Percentiles rank a stretch among this genome's conserved stretches.
Conservation (phyloP, 768 basidiomycete genomes). For the Trametes cinnabarina region DNA sequence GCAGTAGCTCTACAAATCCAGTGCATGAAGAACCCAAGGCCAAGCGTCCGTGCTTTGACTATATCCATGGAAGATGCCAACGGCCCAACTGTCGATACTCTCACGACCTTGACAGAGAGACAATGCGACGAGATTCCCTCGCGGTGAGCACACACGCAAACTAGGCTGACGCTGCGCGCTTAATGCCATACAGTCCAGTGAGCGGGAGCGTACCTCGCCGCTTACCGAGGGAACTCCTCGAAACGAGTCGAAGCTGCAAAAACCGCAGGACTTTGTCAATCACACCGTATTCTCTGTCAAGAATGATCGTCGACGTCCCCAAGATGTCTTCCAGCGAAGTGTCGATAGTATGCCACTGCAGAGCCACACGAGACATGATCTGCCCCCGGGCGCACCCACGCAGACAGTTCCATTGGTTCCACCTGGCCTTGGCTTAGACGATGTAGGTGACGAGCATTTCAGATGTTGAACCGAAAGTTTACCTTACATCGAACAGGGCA, state of each 20-base stretch:
- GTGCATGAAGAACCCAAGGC: neutral
- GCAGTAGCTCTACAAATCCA: neutral
- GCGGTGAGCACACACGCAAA: neutral
- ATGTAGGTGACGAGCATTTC: constrained; percentile 14
- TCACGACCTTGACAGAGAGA: constrained; percentile 4
- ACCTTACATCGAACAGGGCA: neutral
- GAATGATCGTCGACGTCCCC: too few species aligned
- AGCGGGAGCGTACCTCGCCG: too few species aligned
- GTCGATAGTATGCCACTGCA: neutral
- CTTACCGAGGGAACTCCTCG: too few species aligned
- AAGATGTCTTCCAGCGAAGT: neutral
- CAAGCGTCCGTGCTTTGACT: constrained; percentile 1
- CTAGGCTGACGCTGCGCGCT: neutral
- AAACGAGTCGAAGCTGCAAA: too few species aligned
- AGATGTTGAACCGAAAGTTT: neutral
- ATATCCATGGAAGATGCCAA: constrained; percentile 2
- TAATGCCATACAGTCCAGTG: too few species aligned
- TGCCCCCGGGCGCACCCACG: neutral
- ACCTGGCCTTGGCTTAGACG: constrained; percentile 25
- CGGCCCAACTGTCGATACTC: constrained; percentile 7
- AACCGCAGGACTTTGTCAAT: too few species aligned
- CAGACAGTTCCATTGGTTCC: constrained; percentile 11
- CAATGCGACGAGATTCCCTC: neutral
- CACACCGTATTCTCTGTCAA: too few species aligned
- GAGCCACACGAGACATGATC: neutral